Conservation (phyloP, 495 filamentous ascomycete species). For the Podospora pseudoanserina region DNA sequence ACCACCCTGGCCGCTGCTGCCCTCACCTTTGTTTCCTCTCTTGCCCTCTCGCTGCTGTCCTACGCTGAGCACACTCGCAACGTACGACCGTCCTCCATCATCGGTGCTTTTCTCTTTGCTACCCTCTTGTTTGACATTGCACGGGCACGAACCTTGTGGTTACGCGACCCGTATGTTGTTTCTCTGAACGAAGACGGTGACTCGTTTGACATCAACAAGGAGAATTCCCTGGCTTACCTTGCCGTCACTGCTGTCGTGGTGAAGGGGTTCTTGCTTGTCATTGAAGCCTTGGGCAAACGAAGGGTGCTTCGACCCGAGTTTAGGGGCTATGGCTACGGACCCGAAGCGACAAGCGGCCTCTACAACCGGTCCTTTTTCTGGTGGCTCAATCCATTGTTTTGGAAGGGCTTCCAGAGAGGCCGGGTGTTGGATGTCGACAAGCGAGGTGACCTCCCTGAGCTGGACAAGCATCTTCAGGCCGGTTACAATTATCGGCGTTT, state of each 20-base stretch:
- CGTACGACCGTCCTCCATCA: constrained; percentile 49
- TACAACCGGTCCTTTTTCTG: constrained; percentile 37
- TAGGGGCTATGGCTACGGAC: constrained; percentile 26
- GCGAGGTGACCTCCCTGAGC: constrained; percentile 26
- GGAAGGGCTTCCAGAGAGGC: constrained; percentile 23
- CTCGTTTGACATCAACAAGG: background rate
- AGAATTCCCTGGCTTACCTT: constrained; percentile 19
- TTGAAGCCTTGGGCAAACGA: constrained; percentile 53
- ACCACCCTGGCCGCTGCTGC: constrained; percentile 49
- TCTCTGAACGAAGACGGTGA: background rate
- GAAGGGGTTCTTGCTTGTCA: constrained; percentile 39
- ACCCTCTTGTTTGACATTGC: constrained; percentile 55
- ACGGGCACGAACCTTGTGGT: constrained; percentile 43
- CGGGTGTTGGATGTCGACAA: constrained; percentile 28
- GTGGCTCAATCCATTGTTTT: constrained; percentile 43
- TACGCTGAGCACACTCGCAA: constrained; percentile 39
- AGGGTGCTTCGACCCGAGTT: constrained; percentile 44
- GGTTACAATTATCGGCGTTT: constrained; percentile 20
- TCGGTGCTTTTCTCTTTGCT: constrained; percentile 55
- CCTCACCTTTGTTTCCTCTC: constrained; percentile 37
- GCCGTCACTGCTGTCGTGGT: constrained; percentile 24
- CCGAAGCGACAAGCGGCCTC: constrained; percentile 35
- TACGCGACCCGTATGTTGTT: constrained; percentile 14
- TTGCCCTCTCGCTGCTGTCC: constrained; percentile 38
- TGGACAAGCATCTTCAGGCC: constrained; percentile 50